Evolutionary conservation across 1,284 basidiomycete genomes (phyloP).

Genomic region (Sporisorium reilianum): DNA sequence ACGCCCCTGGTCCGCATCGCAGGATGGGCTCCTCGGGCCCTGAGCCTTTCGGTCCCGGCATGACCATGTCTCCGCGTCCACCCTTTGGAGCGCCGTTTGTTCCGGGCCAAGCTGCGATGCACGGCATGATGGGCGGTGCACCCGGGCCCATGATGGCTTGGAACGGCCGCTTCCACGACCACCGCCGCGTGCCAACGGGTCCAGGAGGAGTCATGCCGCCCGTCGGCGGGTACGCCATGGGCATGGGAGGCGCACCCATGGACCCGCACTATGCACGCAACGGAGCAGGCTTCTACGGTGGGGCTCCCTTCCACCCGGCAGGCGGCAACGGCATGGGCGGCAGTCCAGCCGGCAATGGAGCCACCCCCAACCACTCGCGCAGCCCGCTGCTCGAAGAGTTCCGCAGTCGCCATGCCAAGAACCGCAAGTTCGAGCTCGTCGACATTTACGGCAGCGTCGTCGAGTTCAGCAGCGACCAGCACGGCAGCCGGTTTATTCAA

Average conservation of each 20-base stretch:
- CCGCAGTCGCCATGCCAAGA: slow-evolving; percentile 49
- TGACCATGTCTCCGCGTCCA: slow-evolving; percentile 34
- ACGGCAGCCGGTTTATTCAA: slow-evolving; percentile 77
- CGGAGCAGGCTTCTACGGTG: slow-evolving; percentile 24
- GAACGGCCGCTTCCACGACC: slow-evolving; percentile 47
- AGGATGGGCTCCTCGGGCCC: slow-evolving; percentile 31
- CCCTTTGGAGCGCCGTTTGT: slow-evolving; percentile 34
- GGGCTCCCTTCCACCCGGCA: slow-evolving; percentile 8
- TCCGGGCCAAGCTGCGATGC: slow-evolving; percentile 29
- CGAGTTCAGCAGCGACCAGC: slow-evolving; percentile 94
- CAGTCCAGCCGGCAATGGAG: background rate
- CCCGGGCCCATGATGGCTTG: slow-evolving; percentile 29
- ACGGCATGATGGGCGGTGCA: slow-evolving; percentile 31
- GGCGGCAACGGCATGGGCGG: slow-evolving; percentile 9
- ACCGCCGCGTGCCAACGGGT: slow-evolving; percentile 45
- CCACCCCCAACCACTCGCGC: slow-evolving; percentile 16
- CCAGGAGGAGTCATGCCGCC: slow-evolving; percentile 48
- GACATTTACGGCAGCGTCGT: slow-evolving; percentile 88
- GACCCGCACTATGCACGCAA: slow-evolving; percentile 22
- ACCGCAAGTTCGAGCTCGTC: slow-evolving; percentile 71
- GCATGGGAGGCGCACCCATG: slow-evolving; percentile 17
- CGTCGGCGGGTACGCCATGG: slow-evolving; percentile 24
- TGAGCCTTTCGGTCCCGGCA: slow-evolving; percentile 25
- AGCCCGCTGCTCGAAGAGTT: slow-evolving; percentile 61
- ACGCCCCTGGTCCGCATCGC: slow-evolving; percentile 24